These are phyloP conservation scores for Magnaporthiopsis rhizophila DNA, from an alignment of 2,329 filamentous ascomycete genomes.

Conservation along the genomic window DNA sequence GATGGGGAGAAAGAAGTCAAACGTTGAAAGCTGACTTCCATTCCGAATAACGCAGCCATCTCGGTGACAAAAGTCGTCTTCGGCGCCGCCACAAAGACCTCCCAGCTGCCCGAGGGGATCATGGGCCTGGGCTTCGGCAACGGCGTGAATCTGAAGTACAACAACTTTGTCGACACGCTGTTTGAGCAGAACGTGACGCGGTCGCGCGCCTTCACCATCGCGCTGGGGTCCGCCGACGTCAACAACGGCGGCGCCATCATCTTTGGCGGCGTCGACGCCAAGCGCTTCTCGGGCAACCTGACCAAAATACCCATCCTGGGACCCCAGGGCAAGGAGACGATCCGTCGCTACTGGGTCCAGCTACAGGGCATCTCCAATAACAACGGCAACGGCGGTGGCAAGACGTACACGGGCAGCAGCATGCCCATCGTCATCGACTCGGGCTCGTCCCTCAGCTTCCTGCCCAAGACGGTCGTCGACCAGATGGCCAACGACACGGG, in stretches of 20 bases:
- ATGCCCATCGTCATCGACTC: conserved; percentile 36
- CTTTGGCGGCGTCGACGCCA: conserved; percentile 32
- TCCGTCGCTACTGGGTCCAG: conserved; percentile 27
- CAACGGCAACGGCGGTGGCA: conserved; percentile 1
- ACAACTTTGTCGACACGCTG: conserved; percentile 22
- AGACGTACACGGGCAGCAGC: conserved; percentile 14
- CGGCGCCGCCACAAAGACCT: conserved; percentile 20
- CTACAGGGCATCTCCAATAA: conserved; percentile 17
- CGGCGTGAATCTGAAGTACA: conserved; percentile 19
- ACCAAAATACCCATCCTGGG: conserved; percentile 33
- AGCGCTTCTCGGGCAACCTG: conserved; percentile 36
- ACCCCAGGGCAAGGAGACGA: conserved; percentile 15
- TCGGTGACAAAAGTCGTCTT: conserved; percentile 20
- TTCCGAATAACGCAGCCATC: conserved; percentile 13
- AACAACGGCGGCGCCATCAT: conserved; percentile 17
- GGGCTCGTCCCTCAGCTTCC: conserved; percentile 40
- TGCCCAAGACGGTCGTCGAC: conserved; percentile 34
- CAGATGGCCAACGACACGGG: conserved; percentile 35
- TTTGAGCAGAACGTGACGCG: conserved; percentile 18
- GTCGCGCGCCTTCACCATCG: conserved; percentile 16
- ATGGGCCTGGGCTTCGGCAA: conserved; percentile 24
- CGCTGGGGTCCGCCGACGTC: conserved; percentile 14
- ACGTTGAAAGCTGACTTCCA: background rate
- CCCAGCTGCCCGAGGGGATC: conserved; percentile 23
- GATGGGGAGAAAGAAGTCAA: no score